Evolutionary conservation across 306 rosid species (phyloP), one percentile per base, ranked within the genome.

Genomic region (Castanospermum australe): DNA sequence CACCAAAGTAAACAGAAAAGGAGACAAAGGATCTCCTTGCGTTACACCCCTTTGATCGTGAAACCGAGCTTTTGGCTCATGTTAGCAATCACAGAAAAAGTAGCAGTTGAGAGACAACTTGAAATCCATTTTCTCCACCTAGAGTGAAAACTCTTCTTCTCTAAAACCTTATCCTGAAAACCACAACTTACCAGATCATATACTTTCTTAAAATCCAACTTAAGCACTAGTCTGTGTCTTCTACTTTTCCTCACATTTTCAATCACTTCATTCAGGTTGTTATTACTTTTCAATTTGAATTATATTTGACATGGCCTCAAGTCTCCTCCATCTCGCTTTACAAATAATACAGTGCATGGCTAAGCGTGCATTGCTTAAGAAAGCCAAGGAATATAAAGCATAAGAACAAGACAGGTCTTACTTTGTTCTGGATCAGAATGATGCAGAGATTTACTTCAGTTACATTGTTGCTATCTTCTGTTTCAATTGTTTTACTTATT

Each of bases 181-280:
- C 42, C 14, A 9, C 41, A 69, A 48, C 60, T 28, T 11, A 14
- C 24, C 55, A n/a, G 4, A 8, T 28, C 28, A 28, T 35, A 47
- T 20, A 38, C 75, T 69, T 69, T 69, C 24, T 47, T 50, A 55
- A 47, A 69, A 4, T 48, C 55, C 12, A 21, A 25, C 9, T 45
- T 44, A 8, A 68, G 12, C 3, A 25, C 39, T 13, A 45, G 4
- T 3, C 14, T 2, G 5, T 45, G 36, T 12, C 12, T 35, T 44
- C 8, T 24, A 1, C 2, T 4, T 67, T 38, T 47, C 25, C 9
- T 5, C 24, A 8, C 4, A 32, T 5, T 59, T 83, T 79, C 69
- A 83, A 77, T 79, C 79, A 90, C 84, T 87, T 90, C 84, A 73
- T 87, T 17, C n/a, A n/a, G n/a, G n/a, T n/a, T 1, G 32, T 28